A percentile compares a stretch with the other conserved stretches of the same genome.
These are phyloP conservation scores for Blastobotrys illinoisensis DNA, from an alignment of 1,139 yeast species.

Conservation along the genomic window DNA sequence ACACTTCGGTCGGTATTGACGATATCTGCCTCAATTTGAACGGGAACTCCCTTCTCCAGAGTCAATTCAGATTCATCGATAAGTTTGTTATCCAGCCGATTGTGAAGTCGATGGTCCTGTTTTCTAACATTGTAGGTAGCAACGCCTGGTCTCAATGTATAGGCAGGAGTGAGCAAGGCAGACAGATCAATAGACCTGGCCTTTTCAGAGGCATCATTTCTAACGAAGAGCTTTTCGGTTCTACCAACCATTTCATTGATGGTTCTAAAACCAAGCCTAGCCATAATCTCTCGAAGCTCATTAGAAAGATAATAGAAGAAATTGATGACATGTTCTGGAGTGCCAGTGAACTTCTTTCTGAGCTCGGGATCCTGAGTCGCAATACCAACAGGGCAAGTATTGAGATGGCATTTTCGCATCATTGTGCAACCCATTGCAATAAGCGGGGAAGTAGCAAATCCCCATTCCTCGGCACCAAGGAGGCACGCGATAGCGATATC, in stretches of 20 bases:
- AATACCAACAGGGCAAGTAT: conserved; percentile 96
- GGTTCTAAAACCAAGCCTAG: conserved; percentile 89
- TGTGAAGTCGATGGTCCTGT: conserved; percentile 90
- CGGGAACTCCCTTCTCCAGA: conserved; percentile 89
- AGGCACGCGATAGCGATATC: conserved; percentile 95
- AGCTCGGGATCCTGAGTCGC: conserved; percentile 97
- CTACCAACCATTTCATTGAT: conserved; percentile 98
- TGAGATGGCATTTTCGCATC: conserved; percentile 90
- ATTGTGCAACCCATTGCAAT: conserved; percentile 96
- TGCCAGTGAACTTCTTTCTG: conserved; percentile 88
- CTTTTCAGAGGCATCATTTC: conserved; percentile 84
- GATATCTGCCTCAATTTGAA: conserved; percentile 85
- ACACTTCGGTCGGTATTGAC: conserved; percentile 94
- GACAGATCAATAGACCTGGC: conserved; percentile 86
- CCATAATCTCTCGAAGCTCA: conserved; percentile 90
- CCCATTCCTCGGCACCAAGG: conserved; percentile 98
- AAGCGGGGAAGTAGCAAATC: conserved; percentile 94
- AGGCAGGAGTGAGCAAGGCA: conserved; percentile 95
- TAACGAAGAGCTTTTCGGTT: conserved; percentile 80
- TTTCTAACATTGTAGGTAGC: conserved; percentile 89
- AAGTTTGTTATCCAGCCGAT: conserved; percentile 89
- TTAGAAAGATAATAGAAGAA: conserved; percentile 93
- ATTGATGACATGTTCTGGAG: conserved; percentile 97
- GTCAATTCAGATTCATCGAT: conserved; percentile 94
- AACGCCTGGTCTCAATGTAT: conserved; percentile 95